These are phyloP conservation scores for Xylaria sp. DNA, from an alignment of 2,329 filamentous ascomycete genomes.

Conservation along the genomic window DNA sequence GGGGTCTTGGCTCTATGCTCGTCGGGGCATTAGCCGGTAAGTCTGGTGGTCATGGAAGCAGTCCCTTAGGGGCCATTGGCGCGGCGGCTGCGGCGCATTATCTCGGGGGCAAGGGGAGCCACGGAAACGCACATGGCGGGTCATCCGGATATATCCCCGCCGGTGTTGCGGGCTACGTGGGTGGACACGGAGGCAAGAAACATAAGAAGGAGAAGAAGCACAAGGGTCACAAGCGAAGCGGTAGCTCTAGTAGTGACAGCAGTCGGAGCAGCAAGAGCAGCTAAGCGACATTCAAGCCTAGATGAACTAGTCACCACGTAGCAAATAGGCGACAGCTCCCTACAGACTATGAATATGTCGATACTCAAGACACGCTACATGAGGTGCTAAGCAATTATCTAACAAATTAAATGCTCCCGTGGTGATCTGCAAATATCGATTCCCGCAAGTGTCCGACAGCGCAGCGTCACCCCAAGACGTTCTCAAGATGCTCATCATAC, in stretches of 20 bases:
- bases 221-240: conserved; percentile 42
- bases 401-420: background rate
- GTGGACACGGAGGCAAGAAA: conserved; percentile 39
- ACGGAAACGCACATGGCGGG: conserved; percentile 28
- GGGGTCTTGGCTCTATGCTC: conserved; percentile 42
- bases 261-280: conserved; percentile 39
- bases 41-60: conserved; percentile 23
- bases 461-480: background rate
- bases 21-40: conserved; percentile 38
- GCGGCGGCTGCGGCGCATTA: conserved; percentile 42
- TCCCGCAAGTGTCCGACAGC: background rate
- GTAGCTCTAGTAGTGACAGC: conserved; percentile 41
- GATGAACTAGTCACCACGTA: background rate
- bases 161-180: conserved; percentile 34
- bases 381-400: background rate
- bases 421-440: too few relatives aligned
- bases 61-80: conserved; percentile 38
- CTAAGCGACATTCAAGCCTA: conserved; percentile 14
- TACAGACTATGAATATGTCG: background rate
- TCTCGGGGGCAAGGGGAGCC: conserved; percentile 31
- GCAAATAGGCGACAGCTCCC: background rate
- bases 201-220: conserved; percentile 43
- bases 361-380: background rate
- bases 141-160: conserved; percentile 34
- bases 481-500: too few relatives aligned